A percentile compares a stretch with the other conserved stretches of the same genome.
phyloP scores from a whole-genome alignment of 2,329 filamentous ascomycete genomes.

The Aspergillus arachidicola region DNA sequence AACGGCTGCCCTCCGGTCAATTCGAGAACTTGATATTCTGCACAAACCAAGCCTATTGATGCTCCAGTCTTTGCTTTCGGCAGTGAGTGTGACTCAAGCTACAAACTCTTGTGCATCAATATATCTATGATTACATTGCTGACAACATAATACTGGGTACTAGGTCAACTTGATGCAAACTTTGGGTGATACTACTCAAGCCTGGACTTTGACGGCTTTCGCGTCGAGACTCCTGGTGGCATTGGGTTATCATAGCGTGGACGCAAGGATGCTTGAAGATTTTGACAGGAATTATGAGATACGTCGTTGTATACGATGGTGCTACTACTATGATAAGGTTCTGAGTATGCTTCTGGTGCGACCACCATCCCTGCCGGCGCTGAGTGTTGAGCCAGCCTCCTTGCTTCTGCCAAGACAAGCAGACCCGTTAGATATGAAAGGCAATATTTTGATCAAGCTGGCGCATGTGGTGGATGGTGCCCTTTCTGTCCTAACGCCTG shows the following conservation, averaged over 20 bases:
- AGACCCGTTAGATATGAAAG: not conserved
- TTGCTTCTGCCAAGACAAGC: not conserved
- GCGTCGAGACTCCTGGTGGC: slow-evolving; percentile 2
- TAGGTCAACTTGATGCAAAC: not conserved
- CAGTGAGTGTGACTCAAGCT: not conserved
- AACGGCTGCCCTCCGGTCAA: not conserved
- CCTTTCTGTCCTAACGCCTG: not conserved
- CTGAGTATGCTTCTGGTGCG: slow-evolving; percentile 4
- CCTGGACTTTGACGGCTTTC: slow-evolving; percentile 2
- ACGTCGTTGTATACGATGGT: not conserved
- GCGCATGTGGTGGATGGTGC: slow-evolving; percentile 2
- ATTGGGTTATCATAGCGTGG: not conserved
- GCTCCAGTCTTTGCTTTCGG: not conserved
- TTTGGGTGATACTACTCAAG: not conserved
- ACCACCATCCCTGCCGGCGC: not conserved
- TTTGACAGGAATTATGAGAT: not conserved
- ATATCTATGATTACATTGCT: not conserved
- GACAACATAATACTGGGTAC: not conserved
- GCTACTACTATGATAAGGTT: slow-evolving; percentile 5
- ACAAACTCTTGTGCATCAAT: not conserved
- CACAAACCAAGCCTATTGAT: not conserved
- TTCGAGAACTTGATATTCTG: not conserved
- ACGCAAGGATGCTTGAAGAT: not conserved
- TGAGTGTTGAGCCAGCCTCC: not conserved
- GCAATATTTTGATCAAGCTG: not conserved